Evolutionary conservation across 2,329 filamentous ascomycete species (phyloP), one percentile per base, ranked within the genome.

Genomic region (Colletotrichum falcatum): DNA sequence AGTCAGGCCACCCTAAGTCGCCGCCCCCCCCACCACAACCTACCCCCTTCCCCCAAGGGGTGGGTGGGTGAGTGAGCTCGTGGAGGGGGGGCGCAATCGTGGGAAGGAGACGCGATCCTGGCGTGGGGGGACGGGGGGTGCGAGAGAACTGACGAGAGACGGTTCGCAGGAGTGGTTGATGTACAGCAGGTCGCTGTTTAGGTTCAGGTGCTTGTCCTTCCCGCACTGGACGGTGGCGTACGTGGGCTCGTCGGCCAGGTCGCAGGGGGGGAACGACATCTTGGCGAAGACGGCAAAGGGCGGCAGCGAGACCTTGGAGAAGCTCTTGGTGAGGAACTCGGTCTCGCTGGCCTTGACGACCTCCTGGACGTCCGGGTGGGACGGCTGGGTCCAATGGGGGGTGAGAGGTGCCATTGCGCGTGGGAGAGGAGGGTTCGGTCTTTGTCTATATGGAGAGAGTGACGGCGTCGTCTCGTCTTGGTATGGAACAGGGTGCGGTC

Each of bases 111-210:
- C 1, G 46, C n/a, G 11, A 28, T 55, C 26, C 18, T 56, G 20
- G 26, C 35, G 56, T 51, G 61, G 56, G n/a, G n/a, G n/a, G n/a
- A n/a, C n/a, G n/a, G n/a, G n/a, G n/a, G n/a, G n/a, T n/a, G n/a
- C 26, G 16, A 20, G 42, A 54, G 28, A 69, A 86, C 87, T 83
- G 72, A 90, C 88, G 70, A 92, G 83, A 77, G 87, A 88, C 30
- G 90, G 90, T 75, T 90, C 88, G 79, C 90, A 92, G 5, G 87
- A 90, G 80, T 92, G 90, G 79, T 92, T 92, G 74, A 91, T 89
- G 79, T 91, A 92, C 55, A 92, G 78, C 76, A 92, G 77, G 76
- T 91, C 89, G 75, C 87, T 90, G 81, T 92, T 91, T 53, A 92
- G 81, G 75, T 88, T 86, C 74, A 91, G 79, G 77, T 92, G 90